phyloP scores from a whole-genome alignment of 805 yeast species.

The Zygosaccharomyces kombuchaensis region DNA sequence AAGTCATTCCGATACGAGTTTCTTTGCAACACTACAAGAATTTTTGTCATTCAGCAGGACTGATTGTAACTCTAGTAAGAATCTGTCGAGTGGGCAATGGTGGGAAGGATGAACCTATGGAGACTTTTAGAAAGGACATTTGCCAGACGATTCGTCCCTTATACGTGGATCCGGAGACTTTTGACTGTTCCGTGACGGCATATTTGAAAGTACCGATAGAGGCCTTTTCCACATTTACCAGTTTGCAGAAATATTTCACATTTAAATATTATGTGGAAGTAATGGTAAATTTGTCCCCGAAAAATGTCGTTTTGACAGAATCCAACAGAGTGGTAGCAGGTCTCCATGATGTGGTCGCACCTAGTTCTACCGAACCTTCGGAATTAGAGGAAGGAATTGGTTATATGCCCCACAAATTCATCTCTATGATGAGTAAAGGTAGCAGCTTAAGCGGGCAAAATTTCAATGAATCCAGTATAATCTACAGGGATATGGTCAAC shows the following conservation, averaged over 20 bases:
- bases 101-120: slow-evolving; percentile 47
- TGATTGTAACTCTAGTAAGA: slow-evolving; percentile 74
- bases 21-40: slow-evolving; percentile 65
- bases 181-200: slow-evolving; percentile 54
- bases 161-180: slow-evolving; percentile 64
- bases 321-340: slow-evolving; percentile 29
- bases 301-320: slow-evolving; percentile 37
- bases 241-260: slow-evolving; percentile 54
- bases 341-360: slow-evolving; percentile 5
- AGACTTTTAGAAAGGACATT: slow-evolving; percentile 74
- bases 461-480: slow-evolving; percentile 28
- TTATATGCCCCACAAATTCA: slow-evolving; percentile 17
- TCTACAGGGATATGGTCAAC: slow-evolving; percentile 50
- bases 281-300: slow-evolving; percentile 71
- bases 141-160: slow-evolving; percentile 74
- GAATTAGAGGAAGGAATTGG: slow-evolving; percentile 13
- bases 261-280: slow-evolving; percentile 86
- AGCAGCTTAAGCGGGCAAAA: slow-evolving; percentile 11
- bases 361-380: slow-evolving; percentile 22
- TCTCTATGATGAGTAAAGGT: slow-evolving; percentile 13
- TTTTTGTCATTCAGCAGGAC: slow-evolving; percentile 64
- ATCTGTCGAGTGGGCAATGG: slow-evolving; percentile 65
- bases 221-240: slow-evolving; percentile 76
- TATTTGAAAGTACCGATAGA: slow-evolving; percentile 74
- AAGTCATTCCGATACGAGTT: slow-evolving; percentile 67